Evolutionary conservation across 2,329 filamentous ascomycete species (phyloP).

Genomic region (Sporothrix brunneoviolacea): DNA sequence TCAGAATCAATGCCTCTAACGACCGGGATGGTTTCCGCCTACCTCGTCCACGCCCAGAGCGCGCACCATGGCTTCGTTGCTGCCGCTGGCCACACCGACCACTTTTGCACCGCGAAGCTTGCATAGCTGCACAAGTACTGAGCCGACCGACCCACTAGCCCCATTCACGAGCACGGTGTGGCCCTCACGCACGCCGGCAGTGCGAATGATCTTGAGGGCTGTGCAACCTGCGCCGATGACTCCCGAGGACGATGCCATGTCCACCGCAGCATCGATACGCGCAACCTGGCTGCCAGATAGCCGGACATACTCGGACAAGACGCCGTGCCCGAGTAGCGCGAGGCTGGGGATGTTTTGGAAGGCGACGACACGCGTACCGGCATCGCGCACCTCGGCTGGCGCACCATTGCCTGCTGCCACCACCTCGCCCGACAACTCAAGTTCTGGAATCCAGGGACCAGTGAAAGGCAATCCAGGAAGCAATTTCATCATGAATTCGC

Average conservation of each 20-base stretch:
- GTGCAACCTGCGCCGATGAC: slow-evolving; percentile 29
- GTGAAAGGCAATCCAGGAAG: slow-evolving; percentile 16
- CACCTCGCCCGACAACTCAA: slow-evolving; percentile 28
- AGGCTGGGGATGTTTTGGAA: slow-evolving; percentile 20
- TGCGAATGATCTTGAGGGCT: slow-evolving; percentile 22
- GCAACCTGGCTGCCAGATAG: slow-evolving; percentile 23
- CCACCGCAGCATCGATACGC: slow-evolving; percentile 12
- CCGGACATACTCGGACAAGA: slow-evolving; percentile 28
- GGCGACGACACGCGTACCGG: slow-evolving; percentile 25
- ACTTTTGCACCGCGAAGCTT: slow-evolving; percentile 35
- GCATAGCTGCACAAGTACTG: slow-evolving; percentile 37
- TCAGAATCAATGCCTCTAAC: too few relatives aligned
- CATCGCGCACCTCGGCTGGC: slow-evolving; percentile 8
- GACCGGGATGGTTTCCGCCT: too few relatives aligned
- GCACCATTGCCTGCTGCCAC: slow-evolving; percentile 23
- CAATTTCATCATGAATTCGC: slow-evolving; percentile 23
- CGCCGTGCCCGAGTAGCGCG: slow-evolving; percentile 23
- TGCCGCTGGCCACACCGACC: slow-evolving; percentile 39
- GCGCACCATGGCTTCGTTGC: slow-evolving; percentile 38
- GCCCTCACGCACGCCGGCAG: slow-evolving; percentile 24
- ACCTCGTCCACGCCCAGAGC: slow-evolving; percentile 41
- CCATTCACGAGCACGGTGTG: slow-evolving; percentile 40
- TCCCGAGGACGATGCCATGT: slow-evolving; percentile 20
- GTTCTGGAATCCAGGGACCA: slow-evolving; percentile 23
- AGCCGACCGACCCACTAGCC: slow-evolving; percentile 43